phyloP scores from a whole-genome alignment of 345 rosid species.

The Aquilaria malaccensis region DNA sequence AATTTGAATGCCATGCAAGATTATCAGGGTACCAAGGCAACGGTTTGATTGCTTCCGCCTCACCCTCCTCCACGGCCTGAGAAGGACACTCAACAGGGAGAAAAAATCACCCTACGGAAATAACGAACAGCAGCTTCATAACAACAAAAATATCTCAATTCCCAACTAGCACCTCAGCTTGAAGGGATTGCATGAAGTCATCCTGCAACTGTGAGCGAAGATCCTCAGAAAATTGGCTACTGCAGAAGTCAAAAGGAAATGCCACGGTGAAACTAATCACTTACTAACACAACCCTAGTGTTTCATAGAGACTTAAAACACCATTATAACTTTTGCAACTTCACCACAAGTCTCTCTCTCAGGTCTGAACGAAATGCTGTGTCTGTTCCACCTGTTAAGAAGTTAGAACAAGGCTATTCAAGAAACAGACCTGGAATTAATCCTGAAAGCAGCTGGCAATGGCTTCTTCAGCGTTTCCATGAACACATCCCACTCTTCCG shows the following conservation, averaged over 20 bases:
- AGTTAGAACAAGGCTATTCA: not conserved
- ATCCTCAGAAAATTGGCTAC: slow-evolving; percentile 80
- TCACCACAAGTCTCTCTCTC: not conserved
- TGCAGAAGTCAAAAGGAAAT: slow-evolving; percentile 27
- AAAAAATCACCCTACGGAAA: not conserved
- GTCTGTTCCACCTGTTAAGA: not conserved
- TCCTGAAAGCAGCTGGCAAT: slow-evolving; percentile 94
- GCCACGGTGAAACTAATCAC: not conserved
- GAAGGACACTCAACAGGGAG: not conserved
- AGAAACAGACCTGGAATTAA: slow-evolving; percentile 59
- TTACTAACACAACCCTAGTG: not conserved
- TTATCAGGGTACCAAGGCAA: slow-evolving; percentile 87
- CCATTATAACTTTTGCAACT: not conserved
- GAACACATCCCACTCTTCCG: slow-evolving; percentile 81
- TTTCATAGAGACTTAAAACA: not conserved
- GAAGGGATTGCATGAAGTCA: slow-evolving; percentile 74
- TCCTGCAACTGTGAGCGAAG: slow-evolving; percentile 65
- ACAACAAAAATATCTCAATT: not conserved
- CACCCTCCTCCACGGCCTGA: slow-evolving; percentile 64
- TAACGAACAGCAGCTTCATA: slow-evolving; percentile 7
- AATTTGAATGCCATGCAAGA: slow-evolving; percentile 92
- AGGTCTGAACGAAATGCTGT: not conserved
- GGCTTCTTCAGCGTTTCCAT: slow-evolving; percentile 69
- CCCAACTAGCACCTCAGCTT: slow-evolving; percentile 42
- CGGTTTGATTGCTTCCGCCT: slow-evolving; percentile 69